Evolutionary conservation across 345 rosid genomes (phyloP), one percentile per base, ranked within the genome.

Genomic region (Iberis pinnata): DNA sequence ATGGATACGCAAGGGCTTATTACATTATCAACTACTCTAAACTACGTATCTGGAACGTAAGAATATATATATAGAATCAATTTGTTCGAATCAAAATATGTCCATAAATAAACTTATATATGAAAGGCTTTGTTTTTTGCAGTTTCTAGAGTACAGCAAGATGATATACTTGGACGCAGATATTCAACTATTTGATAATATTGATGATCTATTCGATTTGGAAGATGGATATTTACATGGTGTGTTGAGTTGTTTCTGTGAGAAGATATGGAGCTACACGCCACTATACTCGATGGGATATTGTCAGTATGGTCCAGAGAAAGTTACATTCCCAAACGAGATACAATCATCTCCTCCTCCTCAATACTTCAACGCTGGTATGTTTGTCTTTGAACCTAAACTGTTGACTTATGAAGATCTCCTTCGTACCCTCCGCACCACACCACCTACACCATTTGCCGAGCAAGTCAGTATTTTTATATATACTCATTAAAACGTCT

Each of bases 281-380:
- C 70, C 59, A 0, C 80, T 75, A 38, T 54, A 70, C 69, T 56
- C 76, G 9, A 53, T 79, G 10, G 84, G 88, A 2, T 83, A 86
- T 63, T 80, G 88, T 69, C 86, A 86, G 29, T 82, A 80, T 73
- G 57, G 80, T 48, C 83, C 92, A 0, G 75, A 82, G 18, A 76
- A 44, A 60, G 84, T 76, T 2, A 20, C 9, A 1, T 86, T 86
- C 82, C 77, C 89, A 0, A 54, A 63, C 7, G 74, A 75, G 27
- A 70, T 80, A 83, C 78, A 79, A 18, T 61, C 75, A 12, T 76
- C 73, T 1, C 75, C 75, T 4, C 83, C 96, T 5, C 50, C 87
- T 29, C 60, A 71, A 10, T 84, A 81, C 71, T 87, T 75, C 75
- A 87, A 87, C 39, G 96, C 87, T 0, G 83, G 87, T 43, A 84